phyloP scores from a whole-genome alignment of 768 basidiomycete genomes.

The Ramaria sp. region DNA sequence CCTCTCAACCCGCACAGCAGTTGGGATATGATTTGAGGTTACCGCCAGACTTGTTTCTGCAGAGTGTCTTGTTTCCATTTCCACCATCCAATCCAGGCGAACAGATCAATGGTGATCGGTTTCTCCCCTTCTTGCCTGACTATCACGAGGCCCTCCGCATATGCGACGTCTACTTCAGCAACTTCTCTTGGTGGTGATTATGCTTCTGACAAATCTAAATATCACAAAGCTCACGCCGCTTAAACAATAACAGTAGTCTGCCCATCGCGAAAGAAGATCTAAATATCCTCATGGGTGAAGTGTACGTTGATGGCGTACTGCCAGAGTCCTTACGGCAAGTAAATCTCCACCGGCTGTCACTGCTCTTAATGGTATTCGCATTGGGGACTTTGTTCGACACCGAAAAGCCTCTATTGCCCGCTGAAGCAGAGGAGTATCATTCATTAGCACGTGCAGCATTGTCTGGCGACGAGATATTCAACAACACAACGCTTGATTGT shows the following conservation, averaged over 20 bases:
- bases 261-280: conserved; percentile 5
- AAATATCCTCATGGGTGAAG: neutral
- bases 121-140: conserved; percentile 1
- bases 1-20: neutral
- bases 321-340: neutral
- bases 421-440: conserved; percentile 8
- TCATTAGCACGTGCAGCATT: conserved; percentile 6
- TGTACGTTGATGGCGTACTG: neutral
- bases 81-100: conserved; percentile 4
- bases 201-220: neutral
- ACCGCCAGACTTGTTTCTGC: conserved; percentile 6
- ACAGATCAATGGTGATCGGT: conserved; percentile 1
- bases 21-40: neutral
- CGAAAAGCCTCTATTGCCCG: neutral
- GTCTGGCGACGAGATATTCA: conserved; percentile 9
- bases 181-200: conserved; percentile 10
- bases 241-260: neutral
- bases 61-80: conserved; percentile 8
- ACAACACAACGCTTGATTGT: conserved; percentile 9
- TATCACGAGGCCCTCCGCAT: conserved; percentile 6
- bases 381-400: conserved; percentile 4
- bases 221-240: neutral
- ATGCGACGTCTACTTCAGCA: conserved; percentile 1
- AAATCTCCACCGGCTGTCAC: neutral
- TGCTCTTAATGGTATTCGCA: conserved; percentile 7